These are phyloP conservation scores for Drechmeria coniospora DNA, from an alignment of 2,329 filamentous ascomycete genomes.

Conservation along the genomic window DNA sequence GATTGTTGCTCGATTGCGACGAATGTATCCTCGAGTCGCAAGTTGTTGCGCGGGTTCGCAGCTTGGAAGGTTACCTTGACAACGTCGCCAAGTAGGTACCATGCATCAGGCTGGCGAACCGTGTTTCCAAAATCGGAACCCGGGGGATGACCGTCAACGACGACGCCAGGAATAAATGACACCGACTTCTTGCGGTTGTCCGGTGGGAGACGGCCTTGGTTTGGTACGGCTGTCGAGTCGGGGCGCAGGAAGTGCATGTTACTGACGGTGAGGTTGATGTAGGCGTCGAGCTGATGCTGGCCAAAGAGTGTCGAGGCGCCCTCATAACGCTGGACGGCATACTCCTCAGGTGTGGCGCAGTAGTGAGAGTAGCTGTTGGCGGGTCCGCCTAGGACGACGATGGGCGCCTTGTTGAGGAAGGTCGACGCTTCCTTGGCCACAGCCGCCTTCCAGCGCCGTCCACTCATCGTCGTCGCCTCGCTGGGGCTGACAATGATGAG, in stretches of 20 bases:
- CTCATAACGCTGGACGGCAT: slow-evolving; percentile 76
- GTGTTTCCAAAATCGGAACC: slow-evolving; percentile 59
- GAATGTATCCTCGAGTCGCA: slow-evolving; percentile 64
- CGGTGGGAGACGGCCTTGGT: slow-evolving; percentile 50
- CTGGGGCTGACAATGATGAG: slow-evolving; percentile 73
- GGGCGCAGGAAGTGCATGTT: slow-evolving; percentile 25
- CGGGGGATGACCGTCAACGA: slow-evolving; percentile 52
- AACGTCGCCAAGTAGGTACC: slow-evolving; percentile 43
- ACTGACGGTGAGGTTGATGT: slow-evolving; percentile 74
- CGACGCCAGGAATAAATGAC: slow-evolving; percentile 65
- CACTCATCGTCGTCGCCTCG: slow-evolving; percentile 86
- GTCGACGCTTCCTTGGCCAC: slow-evolving; percentile 36
- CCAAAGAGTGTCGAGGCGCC: slow-evolving; percentile 88
- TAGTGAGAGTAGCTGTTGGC: slow-evolving; percentile 87
- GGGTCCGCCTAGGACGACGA: slow-evolving; percentile 77
- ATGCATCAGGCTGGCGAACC: slow-evolving; percentile 32
- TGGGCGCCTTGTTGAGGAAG: slow-evolving; percentile 36
- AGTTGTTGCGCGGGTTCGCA: slow-evolving; percentile 80
- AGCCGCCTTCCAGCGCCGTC: slow-evolving; percentile 68
- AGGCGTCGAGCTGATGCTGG: slow-evolving; percentile 65
- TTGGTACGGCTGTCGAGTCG: slow-evolving; percentile 21
- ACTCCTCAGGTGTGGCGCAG: slow-evolving; percentile 65
- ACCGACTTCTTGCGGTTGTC: slow-evolving; percentile 65
- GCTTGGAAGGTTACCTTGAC: slow-evolving; percentile 62
- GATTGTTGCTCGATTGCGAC: slow-evolving; percentile 54